Base-by-base conservation (phyloP, 1,139 yeast genomes). In the Taiozyma sp. region DNA sequence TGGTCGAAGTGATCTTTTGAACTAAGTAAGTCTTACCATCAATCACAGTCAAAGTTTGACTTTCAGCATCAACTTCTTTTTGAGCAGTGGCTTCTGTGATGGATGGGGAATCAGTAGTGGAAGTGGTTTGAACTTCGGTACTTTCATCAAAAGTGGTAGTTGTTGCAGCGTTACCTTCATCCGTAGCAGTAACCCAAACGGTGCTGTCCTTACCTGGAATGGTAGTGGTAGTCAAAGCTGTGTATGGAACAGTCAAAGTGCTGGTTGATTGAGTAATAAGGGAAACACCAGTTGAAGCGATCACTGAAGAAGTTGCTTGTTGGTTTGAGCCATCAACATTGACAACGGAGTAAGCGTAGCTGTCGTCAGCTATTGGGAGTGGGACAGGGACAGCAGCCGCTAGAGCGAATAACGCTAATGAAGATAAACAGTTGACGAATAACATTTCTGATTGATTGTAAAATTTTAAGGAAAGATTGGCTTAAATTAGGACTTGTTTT, bases 21-120 rank as follows among this genome's bases (percentile, higher is more conserved):
- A 56, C 62, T 29, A 57, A 51, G 49, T 61, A 62, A n/a, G 66
- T 61, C 12, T 61, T 60, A 43, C 65, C 65, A 46, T 57, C 64
- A 46, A 62, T 60, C 14, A 61, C 63, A 41, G 65, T 62, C 41
- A 58, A 46, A 16, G 54, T 49, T 24, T 54, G 40, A 6, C 53
- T 38, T 16, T 46, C 49, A 16, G 16, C 46, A 32, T 32, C 36
- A 12, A 51, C 55, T 27, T 32, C 56, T 42, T 49, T 51, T 24
- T 55, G 47, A 27, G 48, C 46, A n/a, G 45, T 42, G 36, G 45
- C 13, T 10, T 45, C 32, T 19, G 45, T 29, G 16, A 34, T 32
- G 16, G 46, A 8, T 4, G 51, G 28, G 22, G 46, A 41, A 19
- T 50, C 32, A n/a, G 48, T 36, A 22, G 40, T 22, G 1, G 42